Percentiles rank a stretch among this genome's conserved stretches.
Evolutionary conservation across 352 stramenopile species (phyloP).

Genomic region (Globisporangium ultimum): DNA sequence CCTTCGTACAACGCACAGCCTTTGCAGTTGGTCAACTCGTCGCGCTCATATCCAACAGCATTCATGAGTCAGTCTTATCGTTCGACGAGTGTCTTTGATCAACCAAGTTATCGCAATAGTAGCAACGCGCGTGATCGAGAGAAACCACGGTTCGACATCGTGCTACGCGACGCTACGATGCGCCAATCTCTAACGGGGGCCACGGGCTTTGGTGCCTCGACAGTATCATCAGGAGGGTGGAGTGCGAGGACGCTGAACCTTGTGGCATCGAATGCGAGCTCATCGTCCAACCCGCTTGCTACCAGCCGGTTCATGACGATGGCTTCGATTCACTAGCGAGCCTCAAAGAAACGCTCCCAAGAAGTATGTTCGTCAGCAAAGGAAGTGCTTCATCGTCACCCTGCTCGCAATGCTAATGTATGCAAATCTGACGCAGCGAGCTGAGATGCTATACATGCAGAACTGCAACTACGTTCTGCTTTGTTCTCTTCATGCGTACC

Average conservation of each 20-base stretch:
- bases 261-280: slow-evolving; percentile 47
- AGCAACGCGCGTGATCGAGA: slow-evolving; percentile 5
- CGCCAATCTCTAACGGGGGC: background rate
- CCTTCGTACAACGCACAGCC: background rate
- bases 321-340: background rate
- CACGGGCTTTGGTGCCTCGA: background rate
- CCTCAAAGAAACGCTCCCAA: too few relatives aligned
- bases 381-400: too few relatives aligned
- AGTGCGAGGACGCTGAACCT: slow-evolving; percentile 17
- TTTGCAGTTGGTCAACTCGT: background rate
- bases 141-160: slow-evolving; percentile 19
- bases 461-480: too few relatives aligned
- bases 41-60: background rate
- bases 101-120: background rate
- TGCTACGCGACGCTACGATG: slow-evolving; percentile 14
- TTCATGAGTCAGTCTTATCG: slow-evolving; percentile 8
- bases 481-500: too few relatives aligned
- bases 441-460: too few relatives aligned
- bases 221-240: slow-evolving; percentile 10
- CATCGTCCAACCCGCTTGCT: slow-evolving; percentile 43
- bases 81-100: background rate
- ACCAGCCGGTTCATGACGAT: slow-evolving; percentile 46
- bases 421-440: too few relatives aligned
- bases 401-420: background rate
- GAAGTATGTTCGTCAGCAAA: too few relatives aligned